Conservation (phyloP, 192 early-diverging fungal genomes). For the Umbelopsis ramanniana region DNA sequence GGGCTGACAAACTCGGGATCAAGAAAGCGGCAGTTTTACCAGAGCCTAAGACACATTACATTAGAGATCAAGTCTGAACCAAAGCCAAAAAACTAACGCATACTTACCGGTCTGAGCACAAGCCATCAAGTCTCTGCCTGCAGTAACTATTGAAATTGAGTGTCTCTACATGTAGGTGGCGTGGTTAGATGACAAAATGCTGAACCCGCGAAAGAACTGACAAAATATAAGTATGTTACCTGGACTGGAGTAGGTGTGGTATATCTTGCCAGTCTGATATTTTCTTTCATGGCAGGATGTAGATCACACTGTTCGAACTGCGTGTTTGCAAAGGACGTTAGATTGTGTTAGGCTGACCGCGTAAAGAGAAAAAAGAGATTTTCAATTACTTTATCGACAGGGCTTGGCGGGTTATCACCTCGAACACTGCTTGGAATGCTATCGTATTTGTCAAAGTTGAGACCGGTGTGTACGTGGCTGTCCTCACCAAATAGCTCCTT, state of each 20-base stretch:
- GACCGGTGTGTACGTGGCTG: conserved; percentile 68
- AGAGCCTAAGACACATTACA: conserved; percentile 38
- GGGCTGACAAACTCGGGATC: conserved; percentile 71
- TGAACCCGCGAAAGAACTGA: neutral
- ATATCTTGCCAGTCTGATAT: conserved; percentile 69
- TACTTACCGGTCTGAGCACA: conserved; percentile 79
- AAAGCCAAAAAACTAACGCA: conserved; percentile 13
- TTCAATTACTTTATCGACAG: conserved; percentile 50
- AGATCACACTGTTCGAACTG: conserved; percentile 71
- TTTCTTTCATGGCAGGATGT: conserved; percentile 65
- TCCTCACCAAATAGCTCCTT: conserved; percentile 61
- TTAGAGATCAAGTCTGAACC: neutral
- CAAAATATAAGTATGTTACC: conserved; percentile 19
- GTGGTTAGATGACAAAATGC: neutral
- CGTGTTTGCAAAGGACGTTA: neutral
- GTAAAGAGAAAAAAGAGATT: conserved; percentile 5
- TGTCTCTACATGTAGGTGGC: conserved; percentile 41
- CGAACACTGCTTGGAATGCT: conserved; percentile 71
- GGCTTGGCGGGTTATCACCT: conserved; percentile 51
- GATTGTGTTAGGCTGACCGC: neutral
- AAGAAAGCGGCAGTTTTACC: conserved; percentile 85
- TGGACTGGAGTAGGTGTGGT: conserved; percentile 78
- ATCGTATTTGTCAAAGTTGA: conserved; percentile 82
- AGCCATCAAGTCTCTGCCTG: conserved; percentile 81
- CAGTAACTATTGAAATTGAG: conserved; percentile 61